phyloP scores from a whole-genome alignment of 2,329 filamentous ascomycete species.

The Metarhizium sp. region DNA sequence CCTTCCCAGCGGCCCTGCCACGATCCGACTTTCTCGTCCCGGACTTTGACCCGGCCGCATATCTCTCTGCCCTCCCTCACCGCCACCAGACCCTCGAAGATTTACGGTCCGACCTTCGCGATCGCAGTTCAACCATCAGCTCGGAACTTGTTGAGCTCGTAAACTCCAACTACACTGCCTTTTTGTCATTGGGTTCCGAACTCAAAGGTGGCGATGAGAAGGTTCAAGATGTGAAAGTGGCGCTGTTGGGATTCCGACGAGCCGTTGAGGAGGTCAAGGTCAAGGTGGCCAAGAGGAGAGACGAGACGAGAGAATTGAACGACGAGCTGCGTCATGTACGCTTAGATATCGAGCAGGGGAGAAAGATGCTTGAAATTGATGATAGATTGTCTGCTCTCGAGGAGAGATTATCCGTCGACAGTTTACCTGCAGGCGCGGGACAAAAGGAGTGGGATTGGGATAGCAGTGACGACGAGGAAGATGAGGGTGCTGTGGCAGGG shows the following conservation, averaged over 20 bases:
- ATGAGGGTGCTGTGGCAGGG: slow-evolving; percentile 20
- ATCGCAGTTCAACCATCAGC: slow-evolving; percentile 69
- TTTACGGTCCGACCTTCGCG: slow-evolving; percentile 74
- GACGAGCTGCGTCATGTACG: slow-evolving; percentile 58
- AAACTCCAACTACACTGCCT: slow-evolving; percentile 90
- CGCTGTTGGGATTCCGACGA: slow-evolving; percentile 73
- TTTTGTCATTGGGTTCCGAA: slow-evolving; percentile 72
- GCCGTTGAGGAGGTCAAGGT: slow-evolving; percentile 68
- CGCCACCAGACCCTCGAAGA: slow-evolving; percentile 96
- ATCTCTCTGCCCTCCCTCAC: slow-evolving; percentile 71
- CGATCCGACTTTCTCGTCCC: slow-evolving; percentile 72
- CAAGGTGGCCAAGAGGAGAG: slow-evolving; percentile 53
- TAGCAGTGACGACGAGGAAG: slow-evolving; percentile 32
- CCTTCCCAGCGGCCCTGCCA: slow-evolving; percentile 78
- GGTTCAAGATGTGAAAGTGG: slow-evolving; percentile 82
- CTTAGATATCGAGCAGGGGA: slow-evolving; percentile 49
- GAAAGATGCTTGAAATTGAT: slow-evolving; percentile 58
- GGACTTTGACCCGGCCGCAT: slow-evolving; percentile 69
- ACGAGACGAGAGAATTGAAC: slow-evolving; percentile 53
- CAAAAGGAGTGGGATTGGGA: slow-evolving; percentile 17
- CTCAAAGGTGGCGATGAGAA: slow-evolving; percentile 83
- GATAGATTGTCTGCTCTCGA: slow-evolving; percentile 55
- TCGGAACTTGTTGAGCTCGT: slow-evolving; percentile 88
- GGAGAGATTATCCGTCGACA: slow-evolving; percentile 47
- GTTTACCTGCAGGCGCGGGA: slow-evolving; percentile 13